These are phyloP conservation scores for Handroanthus guayacan DNA, from an alignment of 257 asterid genomes.

Conservation along the genomic window DNA sequence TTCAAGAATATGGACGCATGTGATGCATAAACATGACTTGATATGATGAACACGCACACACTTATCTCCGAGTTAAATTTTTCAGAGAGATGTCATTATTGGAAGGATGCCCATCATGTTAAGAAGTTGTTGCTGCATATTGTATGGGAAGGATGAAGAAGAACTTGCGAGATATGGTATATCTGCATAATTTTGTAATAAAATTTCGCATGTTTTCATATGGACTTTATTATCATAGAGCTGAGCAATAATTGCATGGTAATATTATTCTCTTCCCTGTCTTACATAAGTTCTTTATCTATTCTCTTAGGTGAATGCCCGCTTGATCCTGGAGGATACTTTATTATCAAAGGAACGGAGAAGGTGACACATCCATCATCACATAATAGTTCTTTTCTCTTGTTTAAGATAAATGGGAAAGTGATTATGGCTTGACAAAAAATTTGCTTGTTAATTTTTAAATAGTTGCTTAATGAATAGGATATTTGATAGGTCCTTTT, in stretches of 20 bases:
- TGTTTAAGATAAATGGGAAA: constrained; percentile 25
- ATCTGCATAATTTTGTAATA: constrained; percentile 30
- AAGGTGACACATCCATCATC: constrained; percentile 60
- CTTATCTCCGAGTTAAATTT: constrained; percentile 29
- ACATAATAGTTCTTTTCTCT: constrained; percentile 24
- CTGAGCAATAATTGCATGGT: constrained; percentile 19
- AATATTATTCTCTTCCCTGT: background rate
- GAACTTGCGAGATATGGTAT: constrained; percentile 84
- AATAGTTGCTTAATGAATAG: constrained; percentile 27
- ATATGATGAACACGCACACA: background rate
- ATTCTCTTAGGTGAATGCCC: constrained; percentile 88
- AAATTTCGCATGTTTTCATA: constrained; percentile 18
- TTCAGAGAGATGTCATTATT: constrained; percentile 59
- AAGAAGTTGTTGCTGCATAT: constrained; percentile 71
- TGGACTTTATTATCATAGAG: constrained; percentile 18
- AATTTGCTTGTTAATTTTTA: background rate
- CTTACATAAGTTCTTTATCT: constrained; percentile 26
- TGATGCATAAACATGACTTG: constrained; percentile 23
- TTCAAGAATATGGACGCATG: constrained; percentile 14
- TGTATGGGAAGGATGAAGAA: constrained; percentile 86
- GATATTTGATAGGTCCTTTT: background rate
- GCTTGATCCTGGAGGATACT: constrained; percentile 97
- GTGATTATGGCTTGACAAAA: background rate
- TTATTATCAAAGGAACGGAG: constrained; percentile 87
- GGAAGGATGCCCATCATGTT: constrained; percentile 97